Evolutionary conservation across 192 early-diverging fungal genomes (phyloP).

Genomic region (Umbelopsis sp.): DNA sequence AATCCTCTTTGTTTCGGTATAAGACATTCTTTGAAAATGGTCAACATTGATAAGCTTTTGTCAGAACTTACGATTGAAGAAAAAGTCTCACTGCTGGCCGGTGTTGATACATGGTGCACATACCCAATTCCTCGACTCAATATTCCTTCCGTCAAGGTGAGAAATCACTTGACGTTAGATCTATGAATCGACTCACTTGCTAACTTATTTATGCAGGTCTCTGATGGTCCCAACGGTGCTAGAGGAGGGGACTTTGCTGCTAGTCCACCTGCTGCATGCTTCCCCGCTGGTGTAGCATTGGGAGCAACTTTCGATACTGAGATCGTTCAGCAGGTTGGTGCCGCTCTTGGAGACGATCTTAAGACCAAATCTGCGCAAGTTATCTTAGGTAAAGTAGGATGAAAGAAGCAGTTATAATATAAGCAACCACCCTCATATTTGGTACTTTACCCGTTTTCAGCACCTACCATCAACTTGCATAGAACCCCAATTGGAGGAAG

Average conservation of each 20-base stretch:
- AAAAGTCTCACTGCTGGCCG: constrained; percentile 12
- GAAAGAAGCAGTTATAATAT: neutral
- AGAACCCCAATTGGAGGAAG: constrained; percentile 22
- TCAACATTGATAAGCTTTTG: constrained; percentile 19
- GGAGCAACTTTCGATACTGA: constrained; percentile 14
- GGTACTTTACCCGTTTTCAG: neutral
- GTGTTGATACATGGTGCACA: constrained; percentile 19
- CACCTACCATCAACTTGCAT: constrained; percentile 22
- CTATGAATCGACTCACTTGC: neutral
- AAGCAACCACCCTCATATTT: neutral
- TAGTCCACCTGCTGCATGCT: neutral
- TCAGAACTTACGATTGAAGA: constrained; percentile 19
- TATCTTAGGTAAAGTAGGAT: neutral
- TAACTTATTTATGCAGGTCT: neutral
- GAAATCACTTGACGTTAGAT: neutral
- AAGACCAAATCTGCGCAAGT: constrained; percentile 19
- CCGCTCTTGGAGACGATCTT: constrained; percentile 8
- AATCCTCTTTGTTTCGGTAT: neutral
- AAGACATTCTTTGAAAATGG: neutral
- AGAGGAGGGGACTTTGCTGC: constrained; percentile 1
- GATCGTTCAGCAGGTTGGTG: constrained; percentile 7
- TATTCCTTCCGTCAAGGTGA: constrained; percentile 15
- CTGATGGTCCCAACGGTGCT: constrained; percentile 23
- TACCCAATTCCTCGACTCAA: constrained; percentile 16
- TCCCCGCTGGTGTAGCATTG: constrained; percentile 20